phyloP scores from a whole-genome alignment of 2,329 filamentous ascomycete genomes.

The Biscogniauxia marginata region DNA sequence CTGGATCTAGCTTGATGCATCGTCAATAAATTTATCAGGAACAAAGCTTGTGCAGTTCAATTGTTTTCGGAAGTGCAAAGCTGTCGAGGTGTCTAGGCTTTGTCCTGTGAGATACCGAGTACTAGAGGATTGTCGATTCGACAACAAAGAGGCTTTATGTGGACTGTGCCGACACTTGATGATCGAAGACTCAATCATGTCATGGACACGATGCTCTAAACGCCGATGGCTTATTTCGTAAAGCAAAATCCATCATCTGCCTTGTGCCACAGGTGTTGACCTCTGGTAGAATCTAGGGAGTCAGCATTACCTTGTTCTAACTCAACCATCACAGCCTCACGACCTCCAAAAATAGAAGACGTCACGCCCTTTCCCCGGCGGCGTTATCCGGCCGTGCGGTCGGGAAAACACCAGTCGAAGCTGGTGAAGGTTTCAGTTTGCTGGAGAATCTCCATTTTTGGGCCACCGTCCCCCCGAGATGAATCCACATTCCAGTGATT shows the following conservation, averaged over 20 bases:
- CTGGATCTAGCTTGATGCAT: slow-evolving; percentile 19
- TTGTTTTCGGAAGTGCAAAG: slow-evolving; percentile 28
- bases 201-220: background rate
- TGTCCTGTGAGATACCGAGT: slow-evolving; percentile 20
- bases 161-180: background rate
- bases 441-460: slow-evolving; percentile 10
- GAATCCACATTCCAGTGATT: slow-evolving; percentile 27
- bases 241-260: background rate
- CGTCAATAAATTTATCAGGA: slow-evolving; percentile 14
- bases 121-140: slow-evolving; percentile 2
- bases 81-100: slow-evolving; percentile 16
- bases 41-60: slow-evolving; percentile 16
- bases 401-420: slow-evolving; percentile 5
- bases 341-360: slow-evolving; percentile 1
- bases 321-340: background rate
- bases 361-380: background rate
- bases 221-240: background rate
- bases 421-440: slow-evolving; percentile 13
- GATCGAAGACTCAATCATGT: background rate
- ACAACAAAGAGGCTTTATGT: slow-evolving; percentile 21
- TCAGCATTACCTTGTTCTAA: background rate
- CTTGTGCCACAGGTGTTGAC: background rate
- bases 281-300: slow-evolving; percentile 8
- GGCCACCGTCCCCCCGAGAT: slow-evolving; percentile 19
- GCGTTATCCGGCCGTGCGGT: slow-evolving; percentile 8